These are phyloP conservation scores for Tolypocladium nubicola DNA, from an alignment of 2,329 filamentous ascomycete genomes.

Conservation along the genomic window DNA sequence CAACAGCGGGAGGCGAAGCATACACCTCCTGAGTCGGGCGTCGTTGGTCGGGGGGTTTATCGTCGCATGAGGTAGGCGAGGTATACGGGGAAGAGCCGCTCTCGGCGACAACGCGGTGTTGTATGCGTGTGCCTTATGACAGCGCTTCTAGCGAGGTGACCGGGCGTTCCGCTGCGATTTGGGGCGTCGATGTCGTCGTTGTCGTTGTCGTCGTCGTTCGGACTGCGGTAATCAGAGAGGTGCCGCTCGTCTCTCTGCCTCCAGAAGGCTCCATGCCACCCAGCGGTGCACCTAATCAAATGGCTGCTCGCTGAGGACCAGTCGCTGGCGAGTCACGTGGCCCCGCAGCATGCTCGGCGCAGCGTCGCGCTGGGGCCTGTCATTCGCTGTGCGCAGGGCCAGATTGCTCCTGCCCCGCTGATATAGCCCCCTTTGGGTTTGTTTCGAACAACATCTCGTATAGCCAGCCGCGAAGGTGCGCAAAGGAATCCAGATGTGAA, in stretches of 20 bases:
- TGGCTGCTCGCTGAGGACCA: not conserved
- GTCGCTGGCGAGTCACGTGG: slow-evolving; percentile 2
- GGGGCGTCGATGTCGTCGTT: not conserved
- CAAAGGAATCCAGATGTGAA: not conserved
- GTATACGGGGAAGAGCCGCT: not conserved
- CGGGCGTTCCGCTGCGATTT: not conserved
- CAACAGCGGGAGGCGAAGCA: slow-evolving; percentile 14
- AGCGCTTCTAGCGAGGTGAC: not conserved
- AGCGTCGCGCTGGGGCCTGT: not conserved
- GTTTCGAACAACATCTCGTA: not conserved
- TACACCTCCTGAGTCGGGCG: slow-evolving; percentile 21
- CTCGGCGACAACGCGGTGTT: not conserved
- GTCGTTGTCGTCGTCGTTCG: not conserved
- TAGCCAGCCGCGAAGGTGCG: not conserved
- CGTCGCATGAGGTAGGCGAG: slow-evolving; percentile 17
- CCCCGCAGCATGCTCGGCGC: not conserved
- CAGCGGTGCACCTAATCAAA: not conserved
- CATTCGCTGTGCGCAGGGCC: not conserved
- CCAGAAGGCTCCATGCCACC: not conserved
- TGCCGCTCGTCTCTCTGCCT: not conserved
- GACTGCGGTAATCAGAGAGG: slow-evolving; percentile 1
- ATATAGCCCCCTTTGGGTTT: not conserved
- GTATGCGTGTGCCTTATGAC: not conserved
- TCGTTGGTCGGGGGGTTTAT: slow-evolving; percentile 14
- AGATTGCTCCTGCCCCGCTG: not conserved